Base-by-base conservation (phyloP, 495 filamentous ascomycete genomes). In the Penicillium cinerascens region DNA sequence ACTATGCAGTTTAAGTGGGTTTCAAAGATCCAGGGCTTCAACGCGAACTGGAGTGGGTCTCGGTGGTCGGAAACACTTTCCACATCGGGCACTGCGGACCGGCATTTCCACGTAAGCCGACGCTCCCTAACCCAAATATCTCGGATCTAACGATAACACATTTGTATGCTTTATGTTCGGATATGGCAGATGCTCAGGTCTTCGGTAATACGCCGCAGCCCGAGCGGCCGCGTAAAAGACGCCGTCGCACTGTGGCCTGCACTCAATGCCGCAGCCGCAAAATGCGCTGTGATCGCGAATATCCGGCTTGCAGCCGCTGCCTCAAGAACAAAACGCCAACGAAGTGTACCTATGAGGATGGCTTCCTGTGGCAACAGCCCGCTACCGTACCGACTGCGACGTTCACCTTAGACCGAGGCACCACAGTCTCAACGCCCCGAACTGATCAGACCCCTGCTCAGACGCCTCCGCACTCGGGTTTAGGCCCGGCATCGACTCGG, bases 201-300 rank as follows among this genome's bases (percentile, higher is more conserved):
- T 49, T 55, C 35, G 44, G 40, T 5, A 26, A 37, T 4, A 26
- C 48, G 4, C 44, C 50, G 22, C 61, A 54, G 36, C 50, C 52
- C 8, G 63, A 69, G 6, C 64, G 72, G 44, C 65, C 68, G 46
- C 70, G 72, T 22, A 77, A 77, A 61, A 56, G 74, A 26, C 67
- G 69, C 45, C 58, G 74, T 15, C 68, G 72, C 18, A 74, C 72
- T 6, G 67, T 73, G 55, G 65, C 72, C 16, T 76, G 75, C 56
- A 70, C 68, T 37, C 68, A 78, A 45, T 88, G 85, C 52, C 84
- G 85, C 55, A 78, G 78, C 51, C 72, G 85, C 47, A 89, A 89
- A 68, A 79, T 87, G 59, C 83, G 82, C 59, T 89, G 86, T 65
- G 83, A 87, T 60, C 80, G 84, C 39, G 75, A 78, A 37, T 84